Evolutionary conservation across 345 rosid species (phyloP), one percentile per base, ranked within the genome.

Genomic region (Gossypium rotundifolium): DNA sequence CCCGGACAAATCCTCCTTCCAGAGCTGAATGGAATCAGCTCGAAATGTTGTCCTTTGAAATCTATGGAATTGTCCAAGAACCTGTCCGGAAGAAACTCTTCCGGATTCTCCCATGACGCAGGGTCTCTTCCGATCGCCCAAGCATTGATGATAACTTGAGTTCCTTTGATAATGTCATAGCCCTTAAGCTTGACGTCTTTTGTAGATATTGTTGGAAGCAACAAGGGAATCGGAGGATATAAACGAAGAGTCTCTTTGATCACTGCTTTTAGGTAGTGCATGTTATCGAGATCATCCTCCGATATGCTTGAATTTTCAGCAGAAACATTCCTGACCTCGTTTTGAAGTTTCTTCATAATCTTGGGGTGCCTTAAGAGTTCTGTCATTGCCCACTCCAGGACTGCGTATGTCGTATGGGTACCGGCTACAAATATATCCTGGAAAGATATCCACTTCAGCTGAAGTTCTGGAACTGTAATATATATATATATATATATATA

Each of bases 391-490:
- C 48, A 45, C 11, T 45, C 0, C 11, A 2, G 48, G 12, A 11
- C 48, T 5, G 48, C 11, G 48, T 45, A 45, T 45, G 48, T 45
- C 2, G 48, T 45, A 45, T 45, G 9, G 11, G 48, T 45, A 45
- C 2, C 48, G 48, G 3, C 3, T n/a, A 62, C 71, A 71, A 86
- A 84, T 67, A 77, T 79, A 71, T 86, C 89, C 89, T 14, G 17
- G 14, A 13, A 49, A 49, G 13, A 10, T 11, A 49, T 10, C 13
- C 14, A 11, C 1, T 48, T 48, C 14, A 10, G 40, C 40, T 33
- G 40, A 33, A 33, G 7, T 5, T 33, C 1, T 33, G 40, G 40
- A 33, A 4, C 7, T 33, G 7, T 33, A 33, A 33, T 4, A 5
- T 0, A 5, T 33, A 4, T 33, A 4, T 29, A 3, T 23, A 23